A percentile compares a stretch with the other conserved stretches of the same genome.
phyloP scores from a whole-genome alignment of 441 rosid genomes.

The Pelargonium myrrhifolium region DNA sequence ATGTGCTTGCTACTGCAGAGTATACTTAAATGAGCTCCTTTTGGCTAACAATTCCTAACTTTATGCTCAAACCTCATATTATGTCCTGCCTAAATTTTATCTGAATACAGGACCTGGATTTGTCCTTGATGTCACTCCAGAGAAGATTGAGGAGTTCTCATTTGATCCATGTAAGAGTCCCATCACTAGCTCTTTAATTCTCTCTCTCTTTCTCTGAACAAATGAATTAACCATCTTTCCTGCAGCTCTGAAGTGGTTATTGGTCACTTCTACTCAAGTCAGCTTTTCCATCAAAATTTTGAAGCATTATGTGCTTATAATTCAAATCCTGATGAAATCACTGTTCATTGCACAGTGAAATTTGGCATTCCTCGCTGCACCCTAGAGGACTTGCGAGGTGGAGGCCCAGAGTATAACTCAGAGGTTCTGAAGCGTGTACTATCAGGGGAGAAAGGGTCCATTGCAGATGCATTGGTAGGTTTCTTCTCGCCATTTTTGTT shows the following conservation, averaged over 20 bases:
- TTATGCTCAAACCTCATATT: constrained; percentile 11
- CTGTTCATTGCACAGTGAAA: constrained; percentile 52
- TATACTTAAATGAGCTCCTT: not conserved
- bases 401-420: constrained; percentile 70
- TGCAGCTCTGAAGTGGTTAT: no score
- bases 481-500: constrained; percentile 1
- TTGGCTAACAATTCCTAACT: not conserved
- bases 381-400: constrained; percentile 65
- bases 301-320: not conserved
- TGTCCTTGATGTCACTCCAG: constrained; percentile 56
- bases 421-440: constrained; percentile 50
- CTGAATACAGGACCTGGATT: constrained; percentile 55
- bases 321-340: constrained; percentile 10
- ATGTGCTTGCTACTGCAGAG: not conserved
- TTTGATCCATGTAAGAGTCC: constrained; percentile 77
- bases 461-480: constrained; percentile 82
- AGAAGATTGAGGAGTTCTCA: constrained; percentile 60
- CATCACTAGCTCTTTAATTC: not conserved
- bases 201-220: not conserved
- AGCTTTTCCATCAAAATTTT: not conserved
- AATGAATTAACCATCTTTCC: not conserved
- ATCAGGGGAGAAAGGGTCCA: constrained; percentile 68
- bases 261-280: not conserved
- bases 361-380: constrained; percentile 88
- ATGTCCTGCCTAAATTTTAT: not conserved